Percentiles rank a stretch among this genome's conserved stretches.
Conservation (phyloP, 345 rosid genomes). For the Nasturtium officinale region DNA sequence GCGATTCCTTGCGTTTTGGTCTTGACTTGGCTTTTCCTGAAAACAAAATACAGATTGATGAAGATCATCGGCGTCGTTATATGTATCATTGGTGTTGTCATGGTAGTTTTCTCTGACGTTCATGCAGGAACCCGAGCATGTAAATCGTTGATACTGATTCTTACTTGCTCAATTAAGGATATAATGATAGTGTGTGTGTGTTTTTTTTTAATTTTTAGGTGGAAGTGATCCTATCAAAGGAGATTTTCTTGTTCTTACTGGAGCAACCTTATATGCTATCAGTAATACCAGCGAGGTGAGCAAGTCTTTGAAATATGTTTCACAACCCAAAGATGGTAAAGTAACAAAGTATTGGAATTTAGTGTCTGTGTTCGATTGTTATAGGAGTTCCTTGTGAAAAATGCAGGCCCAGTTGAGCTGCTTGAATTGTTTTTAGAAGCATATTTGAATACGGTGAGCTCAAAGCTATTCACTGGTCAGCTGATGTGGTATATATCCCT, state of each 20-base stretch:
- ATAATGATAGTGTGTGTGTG: no score
- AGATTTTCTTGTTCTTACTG: slow-evolving; percentile 66
- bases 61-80: slow-evolving; percentile 75
- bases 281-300: slow-evolving; percentile 77
- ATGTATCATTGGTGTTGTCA: slow-evolving; percentile 78
- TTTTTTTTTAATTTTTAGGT: no score
- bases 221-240: slow-evolving; percentile 73
- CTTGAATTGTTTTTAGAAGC: slow-evolving; percentile 51
- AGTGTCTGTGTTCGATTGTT: not conserved
- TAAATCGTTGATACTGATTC: slow-evolving; percentile 42
- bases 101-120: slow-evolving; percentile 93
- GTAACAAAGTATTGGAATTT: not conserved
- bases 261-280: slow-evolving; percentile 73
- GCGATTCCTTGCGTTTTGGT: slow-evolving; percentile 87
- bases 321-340: not conserved
- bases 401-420: slow-evolving; percentile 75
- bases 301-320: not conserved
- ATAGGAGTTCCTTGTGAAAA: slow-evolving; percentile 86
- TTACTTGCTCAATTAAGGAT: no score
- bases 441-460: slow-evolving; percentile 75
- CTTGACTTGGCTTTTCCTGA: slow-evolving; percentile 77
- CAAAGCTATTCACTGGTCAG: slow-evolving; percentile 75
- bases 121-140: slow-evolving; percentile 74
- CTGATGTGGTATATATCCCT: slow-evolving; percentile 67
- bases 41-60: slow-evolving; percentile 76